Evolutionary conservation across 805 yeast genomes (phyloP).

Genomic region (Zygotorulaspora danielsina): DNA sequence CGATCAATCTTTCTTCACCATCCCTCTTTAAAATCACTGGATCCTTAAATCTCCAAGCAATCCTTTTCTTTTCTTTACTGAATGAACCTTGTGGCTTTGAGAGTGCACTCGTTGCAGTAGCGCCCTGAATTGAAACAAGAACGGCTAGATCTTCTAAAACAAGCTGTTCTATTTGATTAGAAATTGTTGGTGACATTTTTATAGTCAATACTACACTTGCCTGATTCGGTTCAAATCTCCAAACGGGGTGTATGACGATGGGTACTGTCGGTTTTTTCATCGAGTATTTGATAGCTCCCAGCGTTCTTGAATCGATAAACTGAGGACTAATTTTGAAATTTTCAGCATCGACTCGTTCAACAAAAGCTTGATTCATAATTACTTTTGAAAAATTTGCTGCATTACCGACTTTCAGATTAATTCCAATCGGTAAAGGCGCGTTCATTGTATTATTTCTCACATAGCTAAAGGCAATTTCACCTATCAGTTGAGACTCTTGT

Average conservation of each 20-base stretch:
- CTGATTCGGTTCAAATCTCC: slow-evolving; percentile 85
- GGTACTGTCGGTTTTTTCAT: slow-evolving; percentile 56
- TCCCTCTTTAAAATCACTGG: slow-evolving; percentile 38
- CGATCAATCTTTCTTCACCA: slow-evolving; percentile 67
- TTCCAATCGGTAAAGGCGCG: slow-evolving; percentile 39
- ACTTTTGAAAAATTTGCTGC: slow-evolving; percentile 43
- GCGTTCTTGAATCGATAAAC: slow-evolving; percentile 55
- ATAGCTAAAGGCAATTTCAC: slow-evolving; percentile 83
- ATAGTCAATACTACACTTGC: slow-evolving; percentile 78
- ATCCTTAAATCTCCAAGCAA: slow-evolving; percentile 71
- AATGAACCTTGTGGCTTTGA: slow-evolving; percentile 91
- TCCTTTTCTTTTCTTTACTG: slow-evolving; percentile 77
- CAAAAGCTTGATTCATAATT: slow-evolving; percentile 50
- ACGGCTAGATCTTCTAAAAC: slow-evolving; percentile 39
- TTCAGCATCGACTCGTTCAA: slow-evolving; percentile 44
- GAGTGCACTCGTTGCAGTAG: slow-evolving; percentile 66
- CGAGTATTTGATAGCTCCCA: slow-evolving; percentile 79
- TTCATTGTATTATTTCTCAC: slow-evolving; percentile 33
- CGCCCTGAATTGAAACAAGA: slow-evolving; percentile 56
- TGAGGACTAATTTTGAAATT: slow-evolving; percentile 47
- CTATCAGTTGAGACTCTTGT: slow-evolving; percentile 59
- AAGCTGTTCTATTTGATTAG: slow-evolving; percentile 34
- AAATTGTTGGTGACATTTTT: slow-evolving; percentile 35
- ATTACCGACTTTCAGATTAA: slow-evolving; percentile 41
- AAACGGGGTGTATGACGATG: slow-evolving; percentile 67